These are phyloP conservation scores for Apophysomyces elegans DNA, from an alignment of 371 early-diverging fungal species.

Conservation along the genomic window DNA sequence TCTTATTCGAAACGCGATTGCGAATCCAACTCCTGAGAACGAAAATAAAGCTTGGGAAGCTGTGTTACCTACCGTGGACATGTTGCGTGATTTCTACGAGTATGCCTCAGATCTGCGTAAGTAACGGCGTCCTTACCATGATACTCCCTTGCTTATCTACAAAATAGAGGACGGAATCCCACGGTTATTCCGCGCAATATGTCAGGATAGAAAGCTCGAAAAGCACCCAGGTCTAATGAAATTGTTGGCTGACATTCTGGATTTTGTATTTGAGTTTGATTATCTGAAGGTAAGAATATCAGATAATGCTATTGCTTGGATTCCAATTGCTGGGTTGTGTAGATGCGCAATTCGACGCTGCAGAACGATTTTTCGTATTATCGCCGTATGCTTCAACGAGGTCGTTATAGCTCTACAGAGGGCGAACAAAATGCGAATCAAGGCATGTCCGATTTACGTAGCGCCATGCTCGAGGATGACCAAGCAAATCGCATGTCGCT, in stretches of 20 bases:
- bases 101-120: slow-evolving; percentile 77
- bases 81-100: slow-evolving; percentile 79
- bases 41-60: slow-evolving; percentile 89
- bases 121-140: background rate
- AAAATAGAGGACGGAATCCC: slow-evolving; percentile 75
- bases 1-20: slow-evolving; percentile 75
- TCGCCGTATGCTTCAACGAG: slow-evolving; percentile 85
- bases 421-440: slow-evolving; percentile 16
- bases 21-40: slow-evolving; percentile 75
- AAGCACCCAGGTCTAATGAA: slow-evolving; percentile 79
- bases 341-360: slow-evolving; percentile 89
- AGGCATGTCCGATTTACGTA: slow-evolving; percentile 45
- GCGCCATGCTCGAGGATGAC: slow-evolving; percentile 80
- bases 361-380: slow-evolving; percentile 98
- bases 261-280: slow-evolving; percentile 91
- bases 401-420: slow-evolving; percentile 35
- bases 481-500: slow-evolving; percentile 91
- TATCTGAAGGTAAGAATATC: slow-evolving; percentile 73
- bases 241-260: slow-evolving; percentile 81
- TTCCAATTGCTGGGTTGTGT: slow-evolving; percentile 12
- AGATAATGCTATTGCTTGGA: background rate
- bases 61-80: slow-evolving; percentile 81
- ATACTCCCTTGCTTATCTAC: background rate
- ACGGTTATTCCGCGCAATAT: slow-evolving; percentile 72
- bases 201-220: slow-evolving; percentile 71